Base-by-base conservation (phyloP, 2,329 filamentous ascomycete genomes). In the Aspergillus sp. region DNA sequence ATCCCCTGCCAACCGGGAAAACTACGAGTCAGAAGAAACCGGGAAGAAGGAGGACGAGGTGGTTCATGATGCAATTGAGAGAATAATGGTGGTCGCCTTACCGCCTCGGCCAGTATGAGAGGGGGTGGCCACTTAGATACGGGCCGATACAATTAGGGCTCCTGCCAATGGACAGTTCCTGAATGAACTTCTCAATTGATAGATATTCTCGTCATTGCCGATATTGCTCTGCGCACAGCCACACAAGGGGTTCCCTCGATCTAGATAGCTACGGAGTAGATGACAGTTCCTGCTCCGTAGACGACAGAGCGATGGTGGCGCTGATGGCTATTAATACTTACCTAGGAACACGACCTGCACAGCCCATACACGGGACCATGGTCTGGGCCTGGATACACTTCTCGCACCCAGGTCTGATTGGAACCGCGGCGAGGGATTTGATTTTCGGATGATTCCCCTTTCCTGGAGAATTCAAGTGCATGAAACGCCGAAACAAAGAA, bases 91-190 rank as follows among this genome's bases (percentile, higher is more conserved):
- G 38, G 16, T 41, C 16, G 38, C 10, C 32, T 47, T 30, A 47
- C 45, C 45, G 45, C 45, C 45, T 47, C 46, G 36, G 24, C 7
- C 13, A 48, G 10, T 22, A 22, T 14, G 14, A 9, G 35, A 13
- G 13, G 16, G 16, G 19, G 40, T 20, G 40, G 40, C 40, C 40
- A 42, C 40, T 42, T 11, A 55, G 45, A 51, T 36, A 45, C 50
- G 45, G 32, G 30, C 45, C 47, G 49, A 53, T 55, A 48, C 51
- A 55, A 53, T 51, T 45, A 38, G 35, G 35, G 35, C 40, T 13
- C 13, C 7, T 17, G 16, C 4, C 17, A 42, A 42, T 22, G 40
- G 16, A 20, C 40, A 20, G 40, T 42, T 19, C 40, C 40, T 19
- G 40, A 13, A 13, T 17, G 7, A 3, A 26, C 14, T 11, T 30